Evolutionary conservation across 441 rosid genomes (phyloP), one percentile per base, ranked within the genome.

Genomic region (Adansonia rubrostipa): DNA sequence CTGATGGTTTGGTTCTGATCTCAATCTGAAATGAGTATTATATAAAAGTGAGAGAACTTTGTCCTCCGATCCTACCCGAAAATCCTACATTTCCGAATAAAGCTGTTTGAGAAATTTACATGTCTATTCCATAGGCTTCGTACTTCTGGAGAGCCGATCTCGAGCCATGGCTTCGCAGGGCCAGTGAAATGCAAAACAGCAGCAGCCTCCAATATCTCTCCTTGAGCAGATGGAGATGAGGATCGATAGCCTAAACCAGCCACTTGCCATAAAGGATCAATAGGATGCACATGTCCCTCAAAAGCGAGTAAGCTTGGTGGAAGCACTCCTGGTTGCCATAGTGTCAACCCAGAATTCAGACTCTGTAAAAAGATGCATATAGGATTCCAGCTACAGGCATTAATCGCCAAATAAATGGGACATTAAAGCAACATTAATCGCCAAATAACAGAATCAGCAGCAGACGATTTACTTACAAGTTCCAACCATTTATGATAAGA

Each of bases 151-250:
- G 87, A 84, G 45, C 97, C 92, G 14, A 93, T 91, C 85, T 91
- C 95, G 9, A 96, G 92, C 99, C 99, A 96, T n/a, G 99, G 98
- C 81, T 96, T 96, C 40, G 97, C 98, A 45, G 98, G 99, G 72
- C 98, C 98, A 58, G 89, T 92, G 78, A 92, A 96, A 87, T 96
- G 99, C 86, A 96, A 74, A 81, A 93, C 92, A 0, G 93, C 91
- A 17, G 97, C 97, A 77, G 88, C 79, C 77, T 89, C 87, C 45
- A 90, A 20, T 44, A 76, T 77, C 65, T 82, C 88, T 73, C 79
- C 76, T 58, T 66, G 22, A 47, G 77, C 50, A 20, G 89, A 85
- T 0, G 84, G 64, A 20, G 89, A 85, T 0, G 84, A 66, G 50
- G 83, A 81, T 64, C 87, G 86, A 79, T 87, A 80, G 19, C 99